phyloP scores from a whole-genome alignment of 2,329 filamentous ascomycete species.

The Pseudomassariella vexata region DNA sequence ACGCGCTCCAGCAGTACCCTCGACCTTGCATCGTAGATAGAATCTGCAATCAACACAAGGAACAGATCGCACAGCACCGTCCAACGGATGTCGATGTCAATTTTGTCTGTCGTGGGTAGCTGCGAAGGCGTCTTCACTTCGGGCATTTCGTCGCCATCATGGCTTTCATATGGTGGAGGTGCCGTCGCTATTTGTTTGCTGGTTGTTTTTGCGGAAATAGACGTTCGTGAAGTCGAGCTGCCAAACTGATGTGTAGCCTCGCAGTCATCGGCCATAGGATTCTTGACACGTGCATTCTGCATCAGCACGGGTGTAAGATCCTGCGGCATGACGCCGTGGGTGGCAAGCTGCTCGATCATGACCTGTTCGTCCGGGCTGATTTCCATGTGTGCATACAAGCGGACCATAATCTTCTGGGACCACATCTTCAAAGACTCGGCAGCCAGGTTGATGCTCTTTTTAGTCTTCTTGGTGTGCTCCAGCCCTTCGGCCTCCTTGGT shows the following conservation, averaged over 20 bases:
- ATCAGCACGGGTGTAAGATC: conserved; percentile 84
- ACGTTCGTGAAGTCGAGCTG: conserved; percentile 20
- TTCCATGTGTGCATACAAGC: conserved; percentile 93
- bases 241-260: conserved; percentile 17
- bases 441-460: conserved; percentile 65
- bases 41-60: conserved; percentile 92
- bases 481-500: conserved; percentile 60
- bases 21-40: conserved; percentile 85
- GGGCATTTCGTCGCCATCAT: conserved; percentile 65
- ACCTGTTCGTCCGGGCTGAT: conserved; percentile 86
- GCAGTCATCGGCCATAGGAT: conserved; percentile 62
- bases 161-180: conserved; percentile 56
- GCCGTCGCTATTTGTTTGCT: conserved; percentile 44
- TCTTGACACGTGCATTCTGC: conserved; percentile 87
- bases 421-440: conserved; percentile 86
- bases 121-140: conserved; percentile 79
- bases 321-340: conserved; percentile 79
- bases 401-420: conserved; percentile 97
- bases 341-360: conserved; percentile 96
- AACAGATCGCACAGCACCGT: conserved; percentile 96
- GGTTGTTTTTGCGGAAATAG: conserved; percentile 18
- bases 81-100: conserved; percentile 96
- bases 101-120: conserved; percentile 71
- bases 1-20: conserved; percentile 78
- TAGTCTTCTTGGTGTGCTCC: conserved; percentile 56